phyloP scores from a whole-genome alignment of 208 protist species.

The Trypanosoma avium region DNA sequence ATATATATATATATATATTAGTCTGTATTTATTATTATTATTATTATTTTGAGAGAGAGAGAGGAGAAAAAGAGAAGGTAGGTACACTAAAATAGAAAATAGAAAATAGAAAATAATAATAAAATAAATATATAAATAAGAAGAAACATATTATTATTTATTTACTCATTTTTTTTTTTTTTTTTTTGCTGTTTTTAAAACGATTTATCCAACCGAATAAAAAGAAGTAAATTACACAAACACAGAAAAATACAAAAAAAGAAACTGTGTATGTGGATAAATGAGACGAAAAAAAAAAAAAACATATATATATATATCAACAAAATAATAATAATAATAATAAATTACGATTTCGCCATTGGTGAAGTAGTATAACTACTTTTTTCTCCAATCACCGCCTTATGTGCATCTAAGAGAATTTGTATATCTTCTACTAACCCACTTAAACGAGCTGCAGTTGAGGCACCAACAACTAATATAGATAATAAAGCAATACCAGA shows the following conservation, averaged over 20 bases:
- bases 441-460: constrained; percentile 35
- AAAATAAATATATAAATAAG: background rate
- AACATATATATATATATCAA: background rate
- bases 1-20: no score
- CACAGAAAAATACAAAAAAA: no score
- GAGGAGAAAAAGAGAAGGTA: background rate
- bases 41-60: background rate
- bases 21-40: background rate
- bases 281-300: background rate
- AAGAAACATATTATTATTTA: background rate
- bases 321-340: background rate
- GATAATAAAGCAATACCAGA: constrained; percentile 53
- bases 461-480: constrained; percentile 43
- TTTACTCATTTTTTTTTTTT: no score
- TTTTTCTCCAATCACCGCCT: constrained; percentile 24
- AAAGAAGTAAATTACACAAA: no score
- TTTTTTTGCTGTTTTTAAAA: no score
- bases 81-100: background rate
- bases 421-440: constrained; percentile 69
- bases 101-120: background rate
- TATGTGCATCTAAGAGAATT: constrained; percentile 61
- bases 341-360: background rate
- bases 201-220: no score
- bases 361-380: no score
- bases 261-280: background rate